A percentile compares a stretch with the other conserved stretches of the same genome.
These are phyloP conservation scores for Prunella vulgaris DNA, from an alignment of 257 asterid species.

Conservation along the genomic window DNA sequence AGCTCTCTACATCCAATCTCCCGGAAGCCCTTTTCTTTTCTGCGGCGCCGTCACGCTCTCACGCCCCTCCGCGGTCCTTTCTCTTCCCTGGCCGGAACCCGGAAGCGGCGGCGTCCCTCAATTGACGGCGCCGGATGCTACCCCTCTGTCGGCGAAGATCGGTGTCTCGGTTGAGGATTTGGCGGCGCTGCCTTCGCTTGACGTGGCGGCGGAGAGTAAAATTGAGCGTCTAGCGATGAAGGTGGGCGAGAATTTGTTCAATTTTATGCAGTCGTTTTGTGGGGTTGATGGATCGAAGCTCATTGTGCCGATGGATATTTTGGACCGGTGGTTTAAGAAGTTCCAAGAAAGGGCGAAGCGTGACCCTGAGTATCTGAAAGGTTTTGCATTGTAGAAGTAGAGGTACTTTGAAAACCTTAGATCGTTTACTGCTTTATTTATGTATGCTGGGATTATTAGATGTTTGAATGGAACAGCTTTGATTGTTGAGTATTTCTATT, in stretches of 20 bases:
- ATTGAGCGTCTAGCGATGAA: slow-evolving; percentile 88
- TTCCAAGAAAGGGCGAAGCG: slow-evolving; percentile 90
- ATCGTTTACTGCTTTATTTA: neutral
- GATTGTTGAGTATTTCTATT: neutral
- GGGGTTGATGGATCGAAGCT: slow-evolving; percentile 90
- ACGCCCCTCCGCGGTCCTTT: slow-evolving; percentile 91
- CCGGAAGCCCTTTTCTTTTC: slow-evolving; percentile 75
- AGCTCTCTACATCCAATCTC: slow-evolving; percentile 87
- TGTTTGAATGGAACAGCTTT: neutral
- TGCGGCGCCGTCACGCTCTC: slow-evolving; percentile 85
- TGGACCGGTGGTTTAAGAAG: slow-evolving; percentile 97
- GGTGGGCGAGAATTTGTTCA: slow-evolving; percentile 92
- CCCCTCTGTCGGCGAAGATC: slow-evolving; percentile 73
- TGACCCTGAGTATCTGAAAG: slow-evolving; percentile 83
- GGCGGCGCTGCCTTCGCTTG: slow-evolving; percentile 69
- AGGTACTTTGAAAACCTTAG: slow-evolving; percentile 14
- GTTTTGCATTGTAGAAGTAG: slow-evolving; percentile 58
- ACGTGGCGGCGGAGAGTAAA: slow-evolving; percentile 77
- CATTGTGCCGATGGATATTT: slow-evolving; percentile 88
- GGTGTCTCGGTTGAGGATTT: slow-evolving; percentile 91
- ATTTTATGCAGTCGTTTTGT: slow-evolving; percentile 95
- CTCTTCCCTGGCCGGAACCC: slow-evolving; percentile 90
- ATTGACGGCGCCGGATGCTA: slow-evolving; percentile 51
- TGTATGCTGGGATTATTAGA: neutral
- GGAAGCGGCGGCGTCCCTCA: slow-evolving; percentile 40